A percentile compares a stretch with the other conserved stretches of the same genome.
Conservation (phyloP, 2,329 filamentous ascomycete species). For the Aspergillus brasiliensis region DNA sequence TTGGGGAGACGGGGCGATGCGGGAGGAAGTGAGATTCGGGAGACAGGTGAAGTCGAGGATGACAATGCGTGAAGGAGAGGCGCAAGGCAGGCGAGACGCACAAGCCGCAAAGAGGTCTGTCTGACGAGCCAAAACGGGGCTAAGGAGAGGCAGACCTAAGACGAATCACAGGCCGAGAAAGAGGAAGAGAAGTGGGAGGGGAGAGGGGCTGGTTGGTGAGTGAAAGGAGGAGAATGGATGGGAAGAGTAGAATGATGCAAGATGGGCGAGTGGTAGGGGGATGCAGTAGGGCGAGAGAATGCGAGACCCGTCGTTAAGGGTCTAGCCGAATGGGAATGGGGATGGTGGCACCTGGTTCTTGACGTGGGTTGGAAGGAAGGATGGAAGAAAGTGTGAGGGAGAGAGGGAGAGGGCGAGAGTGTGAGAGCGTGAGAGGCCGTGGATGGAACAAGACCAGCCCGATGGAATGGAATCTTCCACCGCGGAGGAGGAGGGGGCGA, state of each 20-base stretch:
- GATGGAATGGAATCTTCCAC: no score
- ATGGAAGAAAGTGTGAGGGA: not conserved
- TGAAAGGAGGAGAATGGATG: not conserved
- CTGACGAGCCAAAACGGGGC: slow-evolving; percentile 1
- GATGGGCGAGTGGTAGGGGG: not conserved
- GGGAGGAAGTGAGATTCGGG: not conserved
- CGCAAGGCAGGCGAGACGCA: slow-evolving; percentile 1
- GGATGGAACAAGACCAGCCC: not conserved
- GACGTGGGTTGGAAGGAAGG: not conserved
- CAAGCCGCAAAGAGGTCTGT: slow-evolving; percentile 8
- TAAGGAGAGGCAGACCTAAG: not conserved
- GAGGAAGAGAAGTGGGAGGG: not conserved
- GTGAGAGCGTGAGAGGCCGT: no score
- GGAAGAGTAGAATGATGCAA: not conserved
- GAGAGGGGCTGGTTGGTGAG: not conserved
- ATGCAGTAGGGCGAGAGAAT: not conserved
- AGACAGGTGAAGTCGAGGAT: not conserved
- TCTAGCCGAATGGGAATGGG: not conserved
- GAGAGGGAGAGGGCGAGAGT: no score
- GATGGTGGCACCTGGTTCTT: not conserved
- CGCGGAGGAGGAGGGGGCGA: no score
- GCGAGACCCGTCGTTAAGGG: not conserved
- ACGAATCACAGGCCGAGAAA: not conserved
- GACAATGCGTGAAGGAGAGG: not conserved
- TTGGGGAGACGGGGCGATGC: not conserved